These are phyloP conservation scores for Stevia rebaudiana DNA, from an alignment of 140 eudicot genomes.

Conservation along the genomic window DNA sequence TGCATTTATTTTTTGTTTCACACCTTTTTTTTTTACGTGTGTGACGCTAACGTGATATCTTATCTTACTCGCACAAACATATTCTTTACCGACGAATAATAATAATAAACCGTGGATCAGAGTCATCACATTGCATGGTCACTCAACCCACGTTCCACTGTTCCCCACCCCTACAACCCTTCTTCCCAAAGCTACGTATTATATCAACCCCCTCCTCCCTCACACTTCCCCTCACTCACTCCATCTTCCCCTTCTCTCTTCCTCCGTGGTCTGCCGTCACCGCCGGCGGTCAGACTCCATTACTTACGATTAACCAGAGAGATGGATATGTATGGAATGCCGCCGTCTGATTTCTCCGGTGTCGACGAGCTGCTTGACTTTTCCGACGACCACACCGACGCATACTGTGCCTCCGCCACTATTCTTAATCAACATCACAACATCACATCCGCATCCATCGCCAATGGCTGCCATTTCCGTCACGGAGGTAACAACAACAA, in stretches of 20 bases:
- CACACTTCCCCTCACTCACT: slow-evolving; percentile 2
- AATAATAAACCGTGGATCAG: slow-evolving; percentile 12
- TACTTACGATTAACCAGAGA: not conserved
- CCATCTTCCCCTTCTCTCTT: not conserved
- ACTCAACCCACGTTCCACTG: slow-evolving; percentile 75
- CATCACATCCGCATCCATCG: slow-evolving; percentile 21
- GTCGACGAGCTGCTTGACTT: slow-evolving; percentile 67
- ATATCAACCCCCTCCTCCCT: slow-evolving; percentile 17
- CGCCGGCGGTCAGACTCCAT: not conserved
- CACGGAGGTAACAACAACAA: not conserved
- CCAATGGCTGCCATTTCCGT: slow-evolving; percentile 11
- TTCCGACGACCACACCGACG: slow-evolving; percentile 47
- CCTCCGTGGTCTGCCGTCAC: not conserved
- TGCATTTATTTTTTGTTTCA: too few relatives aligned
- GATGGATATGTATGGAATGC: slow-evolving; percentile 53
- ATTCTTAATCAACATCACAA: slow-evolving; percentile 26
- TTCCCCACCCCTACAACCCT: slow-evolving; percentile 29
- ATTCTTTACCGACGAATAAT: too few relatives aligned
- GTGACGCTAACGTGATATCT: too few relatives aligned
- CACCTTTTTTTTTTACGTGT: too few relatives aligned
- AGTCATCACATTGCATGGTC: slow-evolving; percentile 51
- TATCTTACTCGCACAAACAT: too few relatives aligned
- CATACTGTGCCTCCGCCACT: slow-evolving; percentile 27
- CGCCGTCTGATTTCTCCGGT: slow-evolving; percentile 30
- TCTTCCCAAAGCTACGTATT: slow-evolving; percentile 28